Evolutionary conservation across 192 early-diverging fungal genomes (phyloP).

Genomic region (Coemansia reversa): DNA sequence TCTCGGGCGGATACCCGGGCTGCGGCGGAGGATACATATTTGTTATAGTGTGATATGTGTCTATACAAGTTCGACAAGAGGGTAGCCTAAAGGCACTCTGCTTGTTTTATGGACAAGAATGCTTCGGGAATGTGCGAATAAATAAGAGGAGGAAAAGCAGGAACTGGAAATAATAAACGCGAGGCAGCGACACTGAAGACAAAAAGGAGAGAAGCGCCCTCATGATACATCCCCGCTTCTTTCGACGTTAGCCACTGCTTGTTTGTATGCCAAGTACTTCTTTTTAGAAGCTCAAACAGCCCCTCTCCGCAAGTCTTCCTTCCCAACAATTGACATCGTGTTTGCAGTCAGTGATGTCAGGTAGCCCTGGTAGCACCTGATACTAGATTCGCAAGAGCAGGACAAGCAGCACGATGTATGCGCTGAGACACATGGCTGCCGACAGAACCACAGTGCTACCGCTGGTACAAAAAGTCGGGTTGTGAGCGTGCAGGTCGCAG

Average conservation of each 20-base stretch:
- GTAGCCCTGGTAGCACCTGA: neutral
- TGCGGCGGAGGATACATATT: slow-evolving; percentile 33
- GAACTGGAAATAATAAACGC: neutral
- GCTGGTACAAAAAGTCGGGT: slow-evolving; percentile 40
- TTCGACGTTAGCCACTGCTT: neutral
- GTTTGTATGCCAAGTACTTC: too few species aligned
- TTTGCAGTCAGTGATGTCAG: neutral
- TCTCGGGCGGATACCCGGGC: slow-evolving; percentile 12
- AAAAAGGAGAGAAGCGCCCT: neutral
- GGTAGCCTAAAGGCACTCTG: neutral
- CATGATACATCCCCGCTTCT: neutral
- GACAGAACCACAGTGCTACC: slow-evolving; percentile 38
- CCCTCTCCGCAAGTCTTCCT: neutral
- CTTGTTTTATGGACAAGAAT: neutral
- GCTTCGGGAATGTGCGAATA: neutral
- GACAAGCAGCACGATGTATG: slow-evolving; percentile 39
- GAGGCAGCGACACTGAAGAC: neutral
- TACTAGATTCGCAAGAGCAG: slow-evolving; percentile 34
- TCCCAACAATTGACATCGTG: neutral
- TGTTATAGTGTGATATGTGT: neutral
- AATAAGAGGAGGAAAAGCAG: neutral
- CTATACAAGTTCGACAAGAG: neutral
- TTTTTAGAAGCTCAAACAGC: neutral
- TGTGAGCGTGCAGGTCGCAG: slow-evolving; percentile 33
- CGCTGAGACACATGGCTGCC: slow-evolving; percentile 36